A percentile compares a stretch with the other conserved stretches of the same genome.
These are phyloP conservation scores for Kluyveromyces sp. DNA, from an alignment of 1,139 yeast genomes.

Conservation along the genomic window DNA sequence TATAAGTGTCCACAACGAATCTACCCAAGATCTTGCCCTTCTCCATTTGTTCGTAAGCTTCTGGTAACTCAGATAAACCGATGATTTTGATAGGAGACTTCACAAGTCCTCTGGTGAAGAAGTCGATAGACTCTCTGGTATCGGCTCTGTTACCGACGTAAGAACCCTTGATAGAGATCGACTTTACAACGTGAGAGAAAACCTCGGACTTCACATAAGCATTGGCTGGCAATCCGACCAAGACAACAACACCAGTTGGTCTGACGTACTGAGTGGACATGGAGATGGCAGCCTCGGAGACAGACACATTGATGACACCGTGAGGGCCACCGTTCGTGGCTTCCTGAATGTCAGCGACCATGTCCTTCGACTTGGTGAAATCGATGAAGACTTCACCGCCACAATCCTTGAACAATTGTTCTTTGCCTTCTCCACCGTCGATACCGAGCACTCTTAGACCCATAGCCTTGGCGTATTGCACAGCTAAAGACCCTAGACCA, in stretches of 20 bases:
- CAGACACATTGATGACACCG: constrained; percentile 57
- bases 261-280: constrained; percentile 53
- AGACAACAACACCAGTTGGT: constrained; percentile 53
- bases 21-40: constrained; percentile 57
- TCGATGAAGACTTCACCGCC: constrained; percentile 57
- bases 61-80: constrained; percentile 50
- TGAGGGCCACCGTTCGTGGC: constrained; percentile 58
- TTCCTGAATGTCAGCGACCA: constrained; percentile 42
- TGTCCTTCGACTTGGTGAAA: constrained; percentile 45
- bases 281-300: constrained; percentile 49
- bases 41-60: constrained; percentile 51
- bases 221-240: constrained; percentile 59
- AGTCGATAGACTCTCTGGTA: constrained; percentile 61
- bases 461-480: constrained; percentile 60
- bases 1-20: constrained; percentile 55
- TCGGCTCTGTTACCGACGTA: constrained; percentile 71
- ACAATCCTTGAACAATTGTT: constrained; percentile 41
- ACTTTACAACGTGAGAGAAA: constrained; percentile 50
- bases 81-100: constrained; percentile 56
- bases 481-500: constrained; percentile 59
- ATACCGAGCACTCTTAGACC: constrained; percentile 56
- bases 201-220: constrained; percentile 50
- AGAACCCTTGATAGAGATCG: constrained; percentile 53
- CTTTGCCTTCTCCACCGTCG: constrained; percentile 58
- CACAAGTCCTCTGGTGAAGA: constrained; percentile 57